Evolutionary conservation across 192 early-diverging fungal species (phyloP), one percentile per base, ranked within the genome.

Genomic region (Diversispora eburnea): DNA sequence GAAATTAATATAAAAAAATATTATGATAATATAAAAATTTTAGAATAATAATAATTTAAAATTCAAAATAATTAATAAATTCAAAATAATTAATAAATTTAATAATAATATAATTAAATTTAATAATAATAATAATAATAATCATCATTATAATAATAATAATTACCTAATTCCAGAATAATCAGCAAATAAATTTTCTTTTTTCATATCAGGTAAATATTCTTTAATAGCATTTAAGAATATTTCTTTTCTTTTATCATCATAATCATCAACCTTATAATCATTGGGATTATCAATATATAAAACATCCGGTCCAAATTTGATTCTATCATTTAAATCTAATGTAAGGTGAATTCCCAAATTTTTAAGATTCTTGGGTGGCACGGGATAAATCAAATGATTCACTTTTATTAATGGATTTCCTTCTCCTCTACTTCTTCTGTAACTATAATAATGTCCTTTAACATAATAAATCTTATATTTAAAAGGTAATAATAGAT

Each of bases 311-410:
- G 94, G 94, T 1, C 94, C 94, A 73, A 96, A 94, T 49, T 89
- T 86, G 65, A 91, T 86, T 19, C 78, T 78, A 0, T 92, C 92
- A 7, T 84, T 83, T 83, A 95, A 59, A 75, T 95, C 94, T 33
- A 95, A 68, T 0, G 91, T 94, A 13, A 91, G 79, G 76, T 95
- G 94, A 3, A 90, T 88, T 55, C 94, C 94, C 9, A 94, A 80
- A 20, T 87, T 83, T 7, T 83, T 82, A 56, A 93, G 66, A 67
- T 92, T 84, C 70, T 82, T 83, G 70, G 92, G 90, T 0, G 94
- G 94, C 8, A 89, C 85, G 13, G 94, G 94, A 72, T 94, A 96
- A 10, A 96, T 87, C 12, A 96, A 81, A 39, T 88, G 84, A 20
- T 77, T 79, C 0, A 91, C 85, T 5, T 75, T 55, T 13, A 67